phyloP scores from a whole-genome alignment of 2,329 filamentous ascomycete genomes.

The Penicillium janthinellum region DNA sequence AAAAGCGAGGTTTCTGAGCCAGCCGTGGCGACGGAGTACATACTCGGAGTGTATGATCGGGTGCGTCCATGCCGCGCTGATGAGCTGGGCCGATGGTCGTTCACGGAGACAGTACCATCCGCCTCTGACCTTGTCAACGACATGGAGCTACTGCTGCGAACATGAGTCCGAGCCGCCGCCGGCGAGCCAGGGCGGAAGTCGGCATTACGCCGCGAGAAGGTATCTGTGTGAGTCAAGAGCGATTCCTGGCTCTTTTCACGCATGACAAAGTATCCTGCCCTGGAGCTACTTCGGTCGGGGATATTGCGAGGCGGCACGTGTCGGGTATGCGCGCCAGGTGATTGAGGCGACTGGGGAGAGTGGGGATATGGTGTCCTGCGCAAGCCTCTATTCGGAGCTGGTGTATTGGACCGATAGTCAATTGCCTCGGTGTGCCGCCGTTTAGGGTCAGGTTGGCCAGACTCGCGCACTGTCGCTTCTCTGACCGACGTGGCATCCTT shows the following conservation, averaged over 20 bases:
- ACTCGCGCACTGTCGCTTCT: conserved; percentile 17
- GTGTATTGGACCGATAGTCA: conserved; percentile 18
- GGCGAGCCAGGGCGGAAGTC: conserved; percentile 44
- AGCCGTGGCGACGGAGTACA: conserved; percentile 50
- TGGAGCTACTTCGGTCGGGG: conserved; percentile 21
- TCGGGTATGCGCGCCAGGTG: conserved; percentile 27
- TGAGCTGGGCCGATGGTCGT: conserved; percentile 34
- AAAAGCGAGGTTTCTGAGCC: conserved; percentile 50
- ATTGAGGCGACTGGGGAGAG: conserved; percentile 26
- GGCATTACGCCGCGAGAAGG: conserved; percentile 42
- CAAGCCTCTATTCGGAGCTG: conserved; percentile 33
- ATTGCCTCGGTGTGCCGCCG: conserved; percentile 14
- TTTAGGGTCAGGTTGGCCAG: conserved; percentile 12
- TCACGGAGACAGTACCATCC: conserved; percentile 38
- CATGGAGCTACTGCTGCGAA: conserved; percentile 47
- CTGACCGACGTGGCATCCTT: conserved; percentile 24
- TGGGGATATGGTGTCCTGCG: conserved; percentile 32
- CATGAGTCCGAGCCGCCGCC: conserved; percentile 41
- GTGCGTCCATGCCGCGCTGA: conserved; percentile 36
- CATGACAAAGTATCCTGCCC: conserved; percentile 37
- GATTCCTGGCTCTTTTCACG: conserved; percentile 45
- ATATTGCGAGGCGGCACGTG: conserved; percentile 19
- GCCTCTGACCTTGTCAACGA: conserved; percentile 47
- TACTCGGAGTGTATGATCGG: conserved; percentile 46
- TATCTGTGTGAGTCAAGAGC: conserved; percentile 45